These are phyloP conservation scores for Pythium sp. DNA, from an alignment of 352 stramenopile species.

Conservation along the genomic window DNA sequence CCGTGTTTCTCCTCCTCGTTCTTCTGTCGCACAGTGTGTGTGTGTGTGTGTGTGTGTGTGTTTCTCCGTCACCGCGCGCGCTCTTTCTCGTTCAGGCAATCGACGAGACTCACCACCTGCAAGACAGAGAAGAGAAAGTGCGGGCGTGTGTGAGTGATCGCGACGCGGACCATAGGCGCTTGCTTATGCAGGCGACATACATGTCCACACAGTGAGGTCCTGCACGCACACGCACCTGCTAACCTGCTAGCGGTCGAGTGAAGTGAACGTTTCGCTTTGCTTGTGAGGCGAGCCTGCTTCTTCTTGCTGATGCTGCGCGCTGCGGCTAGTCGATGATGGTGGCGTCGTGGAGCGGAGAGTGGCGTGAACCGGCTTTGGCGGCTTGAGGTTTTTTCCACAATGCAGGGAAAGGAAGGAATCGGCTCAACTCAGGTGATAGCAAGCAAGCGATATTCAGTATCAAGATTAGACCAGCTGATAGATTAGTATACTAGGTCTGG, in stretches of 20 bases:
- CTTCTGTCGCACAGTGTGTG: background rate
- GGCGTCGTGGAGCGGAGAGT: slow-evolving; percentile 1
- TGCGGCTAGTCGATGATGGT: background rate
- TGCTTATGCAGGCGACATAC: background rate
- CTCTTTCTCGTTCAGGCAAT: background rate
- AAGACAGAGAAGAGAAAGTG: background rate
- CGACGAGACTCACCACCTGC: slow-evolving; percentile 3
- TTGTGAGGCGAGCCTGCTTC: background rate
- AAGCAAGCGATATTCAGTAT: background rate
- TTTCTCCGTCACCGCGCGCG: background rate
- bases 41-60: background rate
- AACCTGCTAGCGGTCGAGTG: background rate
- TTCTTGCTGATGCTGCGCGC: background rate
- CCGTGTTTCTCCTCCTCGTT: background rate
- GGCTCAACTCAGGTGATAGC: background rate
- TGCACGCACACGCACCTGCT: background rate
- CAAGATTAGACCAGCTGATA: background rate
- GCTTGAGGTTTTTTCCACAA: background rate
- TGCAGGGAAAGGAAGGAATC: background rate
- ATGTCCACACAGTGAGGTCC: background rate
- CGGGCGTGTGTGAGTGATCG: background rate
- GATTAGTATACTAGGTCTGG: background rate
- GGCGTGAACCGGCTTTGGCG: slow-evolving; percentile 6
- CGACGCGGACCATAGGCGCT: background rate
- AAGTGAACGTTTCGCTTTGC: background rate